Evolutionary conservation across 345 rosid genomes (phyloP).

Genomic region (Salix brachista): DNA sequence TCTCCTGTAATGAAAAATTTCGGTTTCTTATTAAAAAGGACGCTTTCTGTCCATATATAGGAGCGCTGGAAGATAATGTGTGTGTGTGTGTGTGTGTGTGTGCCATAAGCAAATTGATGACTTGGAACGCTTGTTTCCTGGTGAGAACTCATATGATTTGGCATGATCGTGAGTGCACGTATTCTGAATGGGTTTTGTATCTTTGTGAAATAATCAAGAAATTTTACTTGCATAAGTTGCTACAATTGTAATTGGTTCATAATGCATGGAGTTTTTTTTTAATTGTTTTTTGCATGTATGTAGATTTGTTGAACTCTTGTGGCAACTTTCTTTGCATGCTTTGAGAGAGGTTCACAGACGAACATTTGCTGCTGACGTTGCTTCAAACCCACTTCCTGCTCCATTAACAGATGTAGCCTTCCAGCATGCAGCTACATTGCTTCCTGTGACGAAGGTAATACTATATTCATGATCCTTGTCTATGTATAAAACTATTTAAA

Average conservation of each 20-base stretch:
- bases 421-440: conserved; percentile 96
- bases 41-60: not conserved
- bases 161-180: not conserved
- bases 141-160: not conserved
- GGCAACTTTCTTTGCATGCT: conserved; percentile 99
- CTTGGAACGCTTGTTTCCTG: not conserved
- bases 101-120: not conserved
- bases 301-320: conserved; percentile 96
- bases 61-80: not conserved
- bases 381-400: conserved; percentile 85
- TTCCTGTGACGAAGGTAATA: conserved; percentile 90
- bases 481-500: not conserved
- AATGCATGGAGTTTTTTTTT: not conserved
- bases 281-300: not conserved
- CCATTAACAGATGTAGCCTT: conserved; percentile 94
- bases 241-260: not conserved
- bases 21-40: not conserved
- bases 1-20: too few relatives aligned
- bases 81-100: too few relatives aligned
- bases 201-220: not conserved
- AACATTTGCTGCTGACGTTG: conserved; percentile 83
- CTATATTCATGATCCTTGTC: not conserved
- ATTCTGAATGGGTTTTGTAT: not conserved
- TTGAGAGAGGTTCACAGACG: conserved; percentile 90
- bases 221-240: not conserved